These are phyloP conservation scores for Coemansia sp. DNA, from an alignment of 192 early-diverging fungal species.

Conservation along the genomic window DNA sequence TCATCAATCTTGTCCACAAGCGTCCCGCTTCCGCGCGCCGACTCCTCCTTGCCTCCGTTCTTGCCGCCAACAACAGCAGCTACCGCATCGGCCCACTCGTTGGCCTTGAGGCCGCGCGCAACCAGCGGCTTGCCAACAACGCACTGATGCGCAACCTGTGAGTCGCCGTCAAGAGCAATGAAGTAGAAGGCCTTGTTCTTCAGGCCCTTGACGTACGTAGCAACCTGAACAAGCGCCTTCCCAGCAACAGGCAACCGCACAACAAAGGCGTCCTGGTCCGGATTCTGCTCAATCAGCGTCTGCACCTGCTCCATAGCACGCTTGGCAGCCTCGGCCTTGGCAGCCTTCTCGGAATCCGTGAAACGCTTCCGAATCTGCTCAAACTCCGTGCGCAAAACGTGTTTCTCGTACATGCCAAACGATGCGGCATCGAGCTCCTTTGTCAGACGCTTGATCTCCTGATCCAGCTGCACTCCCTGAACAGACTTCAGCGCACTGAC, in stretches of 20 bases:
- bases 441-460: conserved; percentile 72
- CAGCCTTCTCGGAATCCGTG: conserved; percentile 85
- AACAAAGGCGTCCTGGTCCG: conserved; percentile 56
- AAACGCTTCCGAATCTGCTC: conserved; percentile 77
- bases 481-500: conserved; percentile 63
- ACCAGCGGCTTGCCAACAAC: conserved; percentile 78
- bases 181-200: conserved; percentile 85
- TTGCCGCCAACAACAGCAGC: conserved; percentile 82
- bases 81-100: conserved; percentile 89
- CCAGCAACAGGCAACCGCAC: conserved; percentile 69
- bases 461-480: conserved; percentile 65
- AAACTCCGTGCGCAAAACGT: conserved; percentile 70
- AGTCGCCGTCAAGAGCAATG: conserved; percentile 70
- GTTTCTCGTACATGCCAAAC: conserved; percentile 81
- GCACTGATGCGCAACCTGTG: conserved; percentile 77
- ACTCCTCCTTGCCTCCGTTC: conserved; percentile 91
- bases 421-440: conserved; percentile 78
- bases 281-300: conserved; percentile 66
- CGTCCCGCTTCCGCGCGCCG: conserved; percentile 88
- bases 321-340: conserved; percentile 83
- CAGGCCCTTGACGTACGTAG: conserved; percentile 76
- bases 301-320: conserved; percentile 78
- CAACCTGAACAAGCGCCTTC: conserved; percentile 82
- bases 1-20: conserved; percentile 66
- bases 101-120: conserved; percentile 81